These are phyloP conservation scores for Periconia sp. DNA, from an alignment of 2,329 filamentous ascomycete genomes.

Conservation along the genomic window DNA sequence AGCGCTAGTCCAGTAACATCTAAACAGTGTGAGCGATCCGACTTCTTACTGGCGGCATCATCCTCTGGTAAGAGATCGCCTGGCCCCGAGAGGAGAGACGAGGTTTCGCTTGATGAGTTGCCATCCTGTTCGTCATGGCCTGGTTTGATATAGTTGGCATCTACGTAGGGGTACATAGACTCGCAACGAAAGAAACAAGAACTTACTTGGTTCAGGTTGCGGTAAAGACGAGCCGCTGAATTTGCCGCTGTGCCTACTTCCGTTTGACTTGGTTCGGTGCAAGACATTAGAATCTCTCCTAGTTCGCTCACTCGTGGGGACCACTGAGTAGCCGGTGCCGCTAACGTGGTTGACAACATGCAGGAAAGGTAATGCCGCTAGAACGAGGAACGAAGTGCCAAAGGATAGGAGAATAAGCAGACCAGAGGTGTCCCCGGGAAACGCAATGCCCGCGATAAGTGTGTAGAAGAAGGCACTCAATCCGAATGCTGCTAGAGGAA, in stretches of 20 bases:
- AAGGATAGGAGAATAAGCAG: constrained; percentile 81
- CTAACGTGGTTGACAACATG: constrained; percentile 72
- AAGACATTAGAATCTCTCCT: constrained; percentile 53
- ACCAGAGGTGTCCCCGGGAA: constrained; percentile 81
- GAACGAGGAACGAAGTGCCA: constrained; percentile 77
- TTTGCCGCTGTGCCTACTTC: constrained; percentile 52
- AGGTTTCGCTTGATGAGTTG: constrained; percentile 74
- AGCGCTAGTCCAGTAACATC: constrained; percentile 88
- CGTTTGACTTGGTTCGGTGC: constrained; percentile 55
- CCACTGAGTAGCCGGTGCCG: constrained; percentile 61
- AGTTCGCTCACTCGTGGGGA: constrained; percentile 59
- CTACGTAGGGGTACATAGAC: constrained; percentile 26
- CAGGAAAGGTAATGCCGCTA: constrained; percentile 84
- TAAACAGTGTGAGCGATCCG: constrained; percentile 77
- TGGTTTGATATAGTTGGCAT: constrained; percentile 43
- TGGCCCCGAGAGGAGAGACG: constrained; percentile 77
- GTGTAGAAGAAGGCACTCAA: constrained; percentile 98
- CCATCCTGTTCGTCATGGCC: constrained; percentile 43
- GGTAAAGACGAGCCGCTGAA: constrained; percentile 43
- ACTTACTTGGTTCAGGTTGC: constrained; percentile 70
- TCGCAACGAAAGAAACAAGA: not conserved
- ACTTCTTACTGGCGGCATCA: constrained; percentile 65
- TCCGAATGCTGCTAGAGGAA: constrained; percentile 90
- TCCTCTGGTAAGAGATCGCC: constrained; percentile 57
- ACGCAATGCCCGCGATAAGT: constrained; percentile 73